Evolutionary conservation across 73 alveolate species (phyloP), one percentile per base, ranked within the genome.

Genomic region (Durusdinium trenchii): DNA sequence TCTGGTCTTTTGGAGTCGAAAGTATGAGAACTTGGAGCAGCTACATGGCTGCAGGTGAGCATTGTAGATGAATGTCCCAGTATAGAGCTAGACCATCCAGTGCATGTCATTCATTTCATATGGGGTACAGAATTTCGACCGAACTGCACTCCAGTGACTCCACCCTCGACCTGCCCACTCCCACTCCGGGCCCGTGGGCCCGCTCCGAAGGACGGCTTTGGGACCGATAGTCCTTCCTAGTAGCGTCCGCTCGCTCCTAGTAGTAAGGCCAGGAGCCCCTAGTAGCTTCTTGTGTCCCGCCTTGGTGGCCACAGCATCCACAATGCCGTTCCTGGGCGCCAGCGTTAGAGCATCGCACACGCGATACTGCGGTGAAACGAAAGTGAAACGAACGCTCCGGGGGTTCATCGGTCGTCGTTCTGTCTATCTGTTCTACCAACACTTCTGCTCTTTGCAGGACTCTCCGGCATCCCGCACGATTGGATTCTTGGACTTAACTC

Each of bases 301-400:
- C 89, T 78, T 78, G 30, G 42, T 62, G 69, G 96, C 96, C 26
- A 89, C 85, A 14, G 45, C 98, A 46, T 91, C 98, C 38, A 91
- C 81, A 36, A 91, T 91, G 43, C 98, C 98, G 45, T 91, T 91
- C 86, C 78, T 89, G 43, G 46, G 90, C 18, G 10, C 69, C 12
- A 57, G 23, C 12, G 23, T 16, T 16, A 57, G 23, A 57, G 23
- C 69, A 23, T 23, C n/a, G n/a, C 32, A 16, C 69, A 57, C 12
- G 69, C 32, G 23, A 57, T 16, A 23, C 12, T 57, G 12, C 69
- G 32, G 23, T 16, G 32, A 57, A 57, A 57, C 32, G 12, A 23
- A 23, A 23, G 32, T 23, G 32, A 12, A 16, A 16, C 69, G 32
- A 57, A 23, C 69, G 23, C 12, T 23, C 12, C 12, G 69, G 12